Percentiles rank a stretch among this genome's conserved stretches.
These are phyloP conservation scores for Incumbomyces delicatus DNA, from an alignment of 2,329 filamentous ascomycete genomes.

Conservation along the genomic window DNA sequence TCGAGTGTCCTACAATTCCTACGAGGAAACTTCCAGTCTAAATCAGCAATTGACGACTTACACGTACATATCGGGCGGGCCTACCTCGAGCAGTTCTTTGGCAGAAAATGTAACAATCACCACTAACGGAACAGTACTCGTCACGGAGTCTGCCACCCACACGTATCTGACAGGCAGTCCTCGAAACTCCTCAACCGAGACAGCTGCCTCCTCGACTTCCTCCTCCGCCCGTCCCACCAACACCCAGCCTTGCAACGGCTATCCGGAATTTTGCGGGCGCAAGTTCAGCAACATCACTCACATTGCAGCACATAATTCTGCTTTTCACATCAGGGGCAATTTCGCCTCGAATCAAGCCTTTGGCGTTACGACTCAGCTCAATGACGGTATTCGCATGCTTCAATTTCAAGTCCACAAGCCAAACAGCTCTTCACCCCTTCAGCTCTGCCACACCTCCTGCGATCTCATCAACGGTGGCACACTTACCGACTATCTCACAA, in stretches of 20 bases:
- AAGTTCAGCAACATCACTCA: slow-evolving; percentile 75
- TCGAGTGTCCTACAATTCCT: slow-evolving; percentile 1
- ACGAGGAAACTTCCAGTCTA: background rate
- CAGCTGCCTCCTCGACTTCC: slow-evolving; percentile 39
- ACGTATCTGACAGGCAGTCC: slow-evolving; percentile 30
- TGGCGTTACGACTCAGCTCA: slow-evolving; percentile 58
- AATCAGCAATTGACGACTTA: slow-evolving; percentile 2
- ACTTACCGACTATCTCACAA: slow-evolving; percentile 61
- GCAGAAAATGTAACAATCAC: slow-evolving; percentile 21
- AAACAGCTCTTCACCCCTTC: slow-evolving; percentile 44
- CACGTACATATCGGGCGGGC: slow-evolving; percentile 15
- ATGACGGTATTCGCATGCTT: slow-evolving; percentile 59
- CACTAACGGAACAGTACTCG: slow-evolving; percentile 23
- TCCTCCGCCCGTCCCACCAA: slow-evolving; percentile 47
- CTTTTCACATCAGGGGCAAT: slow-evolving; percentile 61
- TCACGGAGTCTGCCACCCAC: slow-evolving; percentile 27
- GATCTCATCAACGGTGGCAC: slow-evolving; percentile 72
- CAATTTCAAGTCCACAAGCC: slow-evolving; percentile 50
- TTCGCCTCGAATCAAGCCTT: slow-evolving; percentile 66
- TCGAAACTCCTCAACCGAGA: slow-evolving; percentile 32
- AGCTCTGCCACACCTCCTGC: slow-evolving; percentile 81
- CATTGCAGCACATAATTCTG: slow-evolving; percentile 71
- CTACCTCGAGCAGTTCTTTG: slow-evolving; percentile 8
- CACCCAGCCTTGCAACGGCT: slow-evolving; percentile 70
- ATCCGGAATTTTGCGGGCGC: slow-evolving; percentile 64